Evolutionary conservation across 345 rosid genomes (phyloP), one percentile per base, ranked within the genome.

Genomic region (Eucalyptus albens): DNA sequence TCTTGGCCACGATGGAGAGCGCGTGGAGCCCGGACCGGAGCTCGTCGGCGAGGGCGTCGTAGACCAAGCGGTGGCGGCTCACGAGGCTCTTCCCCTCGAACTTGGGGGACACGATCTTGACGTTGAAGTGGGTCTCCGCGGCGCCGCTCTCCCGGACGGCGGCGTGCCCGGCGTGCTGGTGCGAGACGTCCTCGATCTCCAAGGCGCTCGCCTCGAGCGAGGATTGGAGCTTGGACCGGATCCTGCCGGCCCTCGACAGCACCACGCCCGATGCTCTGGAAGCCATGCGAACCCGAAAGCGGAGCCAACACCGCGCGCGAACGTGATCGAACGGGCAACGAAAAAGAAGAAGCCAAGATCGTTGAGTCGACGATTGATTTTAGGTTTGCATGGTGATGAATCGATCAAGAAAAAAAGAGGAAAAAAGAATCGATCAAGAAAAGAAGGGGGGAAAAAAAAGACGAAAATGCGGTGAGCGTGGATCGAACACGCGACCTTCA

Each of bases 401-500:
- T 72, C 45, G 83, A 21, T 24, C 26, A 37, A 2, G 45, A 5
- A 37, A 37, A 72, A 77, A 19, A 37, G 4, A 13, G 22, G 42
- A 17, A 69, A 16, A 16, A 31, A 0, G 3, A 15, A 15, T 69
- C 81, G 81, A 17, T 40, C 22, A 33, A 2, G 44, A 72, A 72
- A 72, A 60, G 26, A 33, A 26, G 15, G 15, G 65, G 65, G 3
- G 4, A 8, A 67, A 9, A 33, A 6, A 9, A 31, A 33, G 13
- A 16, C 4, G 11, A 19, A 60, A 21, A 24, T 95, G 97, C 98
- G 97, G 97, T 95, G 98, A 95, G 93, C 98, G 94, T 96, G 95
- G 97, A 96, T 93, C 96, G 99, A 97, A 97, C 97, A 96, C 96
- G 96, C 94, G 98, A 93, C 99, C 98, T 96, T 96, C 97, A 96